Percentiles rank a stretch among this genome's conserved stretches.
Evolutionary conservation across 768 basidiomycete genomes (phyloP).

Genomic region (Coprinellus micaceus): DNA sequence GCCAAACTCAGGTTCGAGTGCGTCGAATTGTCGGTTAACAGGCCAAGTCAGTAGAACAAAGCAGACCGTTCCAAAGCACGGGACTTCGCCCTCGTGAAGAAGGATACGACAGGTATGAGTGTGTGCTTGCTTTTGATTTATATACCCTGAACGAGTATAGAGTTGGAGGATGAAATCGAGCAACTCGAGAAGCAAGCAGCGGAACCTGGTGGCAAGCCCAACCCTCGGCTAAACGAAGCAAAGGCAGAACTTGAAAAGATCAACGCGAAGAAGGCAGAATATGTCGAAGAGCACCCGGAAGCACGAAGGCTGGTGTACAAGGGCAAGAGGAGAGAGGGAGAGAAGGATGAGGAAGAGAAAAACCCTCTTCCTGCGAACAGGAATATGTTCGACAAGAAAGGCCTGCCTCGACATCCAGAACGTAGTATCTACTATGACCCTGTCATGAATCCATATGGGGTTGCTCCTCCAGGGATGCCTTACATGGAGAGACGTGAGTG

Average conservation of each 20-base stretch:
- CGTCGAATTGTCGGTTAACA: background rate
- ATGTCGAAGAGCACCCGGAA: conserved; percentile 90
- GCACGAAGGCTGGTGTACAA: conserved; percentile 81
- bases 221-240: conserved; percentile 61
- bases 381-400: conserved; percentile 77
- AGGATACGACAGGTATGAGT: conserved; percentile 76
- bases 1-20: conserved; percentile 14
- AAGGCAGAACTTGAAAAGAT: conserved; percentile 78
- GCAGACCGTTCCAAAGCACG: conserved; percentile 72
- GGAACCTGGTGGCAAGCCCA: conserved; percentile 44
- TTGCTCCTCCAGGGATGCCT: conserved; percentile 96
- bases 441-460: conserved; percentile 89
- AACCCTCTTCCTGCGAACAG: conserved; percentile 49
- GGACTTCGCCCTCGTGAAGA: conserved; percentile 91
- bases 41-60: conserved; percentile 77
- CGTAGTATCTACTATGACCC: conserved; percentile 90
- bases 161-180: conserved; percentile 77
- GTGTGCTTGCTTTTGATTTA: background rate
- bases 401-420: conserved; percentile 86
- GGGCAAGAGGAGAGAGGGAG: conserved; percentile 42
- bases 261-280: conserved; percentile 85
- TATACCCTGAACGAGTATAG: conserved; percentile 32
- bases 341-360: conserved; percentile 35
- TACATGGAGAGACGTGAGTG: conserved; percentile 83
- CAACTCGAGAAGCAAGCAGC: conserved; percentile 47